Evolutionary conservation across 1,284 basidiomycete species (phyloP).

Genomic region (Chalciporus sp.): DNA sequence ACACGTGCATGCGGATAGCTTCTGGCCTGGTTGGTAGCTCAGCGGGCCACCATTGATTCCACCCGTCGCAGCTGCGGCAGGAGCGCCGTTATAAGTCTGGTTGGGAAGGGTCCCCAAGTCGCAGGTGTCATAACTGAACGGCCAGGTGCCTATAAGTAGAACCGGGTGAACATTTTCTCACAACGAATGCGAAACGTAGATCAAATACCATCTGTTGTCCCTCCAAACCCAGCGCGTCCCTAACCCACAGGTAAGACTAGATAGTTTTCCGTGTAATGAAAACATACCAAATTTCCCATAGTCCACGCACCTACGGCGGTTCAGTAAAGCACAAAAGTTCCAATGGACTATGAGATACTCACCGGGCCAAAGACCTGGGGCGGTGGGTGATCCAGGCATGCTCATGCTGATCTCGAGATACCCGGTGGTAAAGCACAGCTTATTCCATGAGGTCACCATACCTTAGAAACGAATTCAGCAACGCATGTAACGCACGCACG

Average conservation of each 20-base stretch:
- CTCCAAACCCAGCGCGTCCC: constrained; percentile 77
- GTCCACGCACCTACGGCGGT: constrained; percentile 66
- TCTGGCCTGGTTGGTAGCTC: constrained; percentile 78
- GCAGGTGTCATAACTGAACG: constrained; percentile 82
- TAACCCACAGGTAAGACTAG: constrained; percentile 27
- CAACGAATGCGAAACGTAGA: background rate
- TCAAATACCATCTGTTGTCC: constrained; percentile 58
- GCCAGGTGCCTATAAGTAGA: constrained; percentile 52
- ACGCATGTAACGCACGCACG: background rate
- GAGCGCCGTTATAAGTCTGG: constrained; percentile 65
- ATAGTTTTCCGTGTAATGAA: background rate
- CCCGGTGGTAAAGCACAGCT: constrained; percentile 92
- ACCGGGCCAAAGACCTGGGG: constrained; percentile 80
- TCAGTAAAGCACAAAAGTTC: constrained; percentile 11
- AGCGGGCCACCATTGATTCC: constrained; percentile 46
- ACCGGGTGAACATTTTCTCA: background rate
- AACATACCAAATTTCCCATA: constrained; percentile 72
- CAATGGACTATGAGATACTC: constrained; percentile 19
- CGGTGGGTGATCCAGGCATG: constrained; percentile 71
- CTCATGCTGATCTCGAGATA: constrained; percentile 83
- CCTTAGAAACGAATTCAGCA: constrained; percentile 40
- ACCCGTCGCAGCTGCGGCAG: constrained; percentile 53
- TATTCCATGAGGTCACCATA: constrained; percentile 86
- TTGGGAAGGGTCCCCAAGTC: constrained; percentile 86
- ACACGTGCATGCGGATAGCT: constrained; percentile 85